phyloP scores from a whole-genome alignment of 225 moss, liverwort and hornwort genomes.

The Ulota crispa region DNA sequence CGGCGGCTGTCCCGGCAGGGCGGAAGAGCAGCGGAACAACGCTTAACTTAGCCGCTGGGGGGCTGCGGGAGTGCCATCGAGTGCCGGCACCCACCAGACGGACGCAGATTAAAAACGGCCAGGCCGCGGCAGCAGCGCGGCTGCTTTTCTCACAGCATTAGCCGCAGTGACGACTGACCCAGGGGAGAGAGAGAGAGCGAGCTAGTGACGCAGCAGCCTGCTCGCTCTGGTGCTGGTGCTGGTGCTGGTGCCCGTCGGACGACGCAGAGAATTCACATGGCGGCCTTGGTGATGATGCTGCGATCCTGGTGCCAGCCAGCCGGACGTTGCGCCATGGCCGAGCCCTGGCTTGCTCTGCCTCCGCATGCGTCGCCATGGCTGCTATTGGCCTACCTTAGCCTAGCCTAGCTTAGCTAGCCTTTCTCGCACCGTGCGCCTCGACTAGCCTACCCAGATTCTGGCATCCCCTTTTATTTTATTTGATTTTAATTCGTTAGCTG shows the following conservation, averaged over 20 bases:
- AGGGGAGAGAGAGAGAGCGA: neutral
- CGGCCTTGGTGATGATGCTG: conserved; percentile 5
- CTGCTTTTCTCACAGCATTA: neutral
- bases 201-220: neutral
- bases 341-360: neutral
- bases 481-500: neutral
- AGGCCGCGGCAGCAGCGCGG: too few relatives aligned
- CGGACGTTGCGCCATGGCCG: conserved; percentile 30
- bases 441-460: neutral
- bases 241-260: too few relatives aligned
- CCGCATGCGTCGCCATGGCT: conserved; percentile 23
- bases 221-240: neutral
- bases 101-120: neutral
- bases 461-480: neutral
- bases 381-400: conserved; percentile 1
- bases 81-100: too few relatives aligned
- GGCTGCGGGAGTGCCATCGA: too few relatives aligned
- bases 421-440: neutral
- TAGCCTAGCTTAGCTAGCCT: neutral
- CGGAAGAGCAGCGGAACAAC: too few relatives aligned
- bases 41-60: neutral
- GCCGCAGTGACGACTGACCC: neutral
- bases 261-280: conserved; percentile 21
- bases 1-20: conserved; percentile 19
- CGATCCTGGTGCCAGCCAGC: conserved; percentile 19